Conservation (phyloP, 306 rosid species). For the Ormosia emarginata region DNA sequence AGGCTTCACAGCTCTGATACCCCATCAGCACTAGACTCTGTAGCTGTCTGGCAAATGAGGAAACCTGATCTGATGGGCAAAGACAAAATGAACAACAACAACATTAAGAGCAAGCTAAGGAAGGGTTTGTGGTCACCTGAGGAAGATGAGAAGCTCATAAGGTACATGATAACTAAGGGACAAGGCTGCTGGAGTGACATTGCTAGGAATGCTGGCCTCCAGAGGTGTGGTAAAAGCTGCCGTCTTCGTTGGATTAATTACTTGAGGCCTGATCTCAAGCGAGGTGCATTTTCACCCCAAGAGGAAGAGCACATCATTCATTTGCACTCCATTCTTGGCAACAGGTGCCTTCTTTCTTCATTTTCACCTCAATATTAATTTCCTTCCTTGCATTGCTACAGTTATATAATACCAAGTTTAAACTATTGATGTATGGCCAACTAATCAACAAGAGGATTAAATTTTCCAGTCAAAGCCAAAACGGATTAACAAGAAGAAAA, state of each 20-base stretch:
- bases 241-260: constrained; percentile 99
- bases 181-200: constrained; percentile 97
- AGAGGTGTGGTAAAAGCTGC: constrained; percentile 89
- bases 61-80: constrained; percentile 35
- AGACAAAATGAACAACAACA: constrained; percentile 21
- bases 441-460: neutral
- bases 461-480: neutral
- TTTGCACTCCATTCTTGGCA: constrained; percentile 86
- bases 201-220: constrained; percentile 84
- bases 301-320: constrained; percentile 81
- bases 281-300: constrained; percentile 83
- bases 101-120: constrained; percentile 43
- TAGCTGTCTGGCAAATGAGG: constrained; percentile 27
- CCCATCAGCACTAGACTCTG: neutral
- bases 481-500: neutral
- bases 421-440: neutral
- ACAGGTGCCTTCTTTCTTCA: constrained; percentile 40
- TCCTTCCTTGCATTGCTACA: neutral
- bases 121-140: constrained; percentile 97
- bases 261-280: constrained; percentile 88
- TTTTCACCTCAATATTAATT: neutral
- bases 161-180: constrained; percentile 86
- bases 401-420: neutral
- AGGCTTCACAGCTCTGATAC: neutral
- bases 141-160: constrained; percentile 85